Base-by-base conservation (phyloP, 257 asterid genomes). In the Gentiana straminea region DNA sequence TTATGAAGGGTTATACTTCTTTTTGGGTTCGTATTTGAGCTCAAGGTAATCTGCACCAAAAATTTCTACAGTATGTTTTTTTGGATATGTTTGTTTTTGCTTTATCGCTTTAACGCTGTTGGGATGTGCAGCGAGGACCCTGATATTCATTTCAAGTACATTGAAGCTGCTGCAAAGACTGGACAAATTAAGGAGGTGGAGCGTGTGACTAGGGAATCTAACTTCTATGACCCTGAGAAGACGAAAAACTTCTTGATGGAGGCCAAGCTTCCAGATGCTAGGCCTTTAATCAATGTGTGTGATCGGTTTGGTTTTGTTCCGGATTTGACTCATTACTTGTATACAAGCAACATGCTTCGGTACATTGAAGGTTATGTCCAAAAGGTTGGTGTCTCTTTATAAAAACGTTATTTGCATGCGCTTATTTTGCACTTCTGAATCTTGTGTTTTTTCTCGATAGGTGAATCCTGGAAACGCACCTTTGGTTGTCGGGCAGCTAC, bases 401-500 rank as follows among this genome's bases (percentile, higher is more conserved):
- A 24, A 35, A n/a, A 39, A 56, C 34, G 35, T 36, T 12, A 10
- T 32, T 45, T 50, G 45, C 24, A 47, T 24, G 47, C 50, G 58
- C 13, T 38, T 49, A 12, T 33, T 65, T 44, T 35, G 4, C 59
- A 43, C n/a, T 58, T 32, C 8, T 33, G 59, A 58, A 69, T 51
- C 69, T 56, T 60, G 44, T 65, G 32, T 58, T 44, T 59, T 66
- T 53, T 57, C 52, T 77, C 65, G 53, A 66, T 75, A 92, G 99
- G 99, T 92, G 49, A 92, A 92, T 76, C 99, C 99, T 3, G 97
- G 97, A 79, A 92, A 92, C 70, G 97, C 99, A 50, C 99, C 99
- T 8, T 71, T 92, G 67, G 99, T 92, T 72, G 99, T 92, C 33
- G 99, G 99, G 55, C 99, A 92, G 80, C 94, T 92, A 36, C 75